These are phyloP conservation scores for Mucor mucedo DNA, from an alignment of 371 early-diverging fungal genomes.

Conservation along the genomic window DNA sequence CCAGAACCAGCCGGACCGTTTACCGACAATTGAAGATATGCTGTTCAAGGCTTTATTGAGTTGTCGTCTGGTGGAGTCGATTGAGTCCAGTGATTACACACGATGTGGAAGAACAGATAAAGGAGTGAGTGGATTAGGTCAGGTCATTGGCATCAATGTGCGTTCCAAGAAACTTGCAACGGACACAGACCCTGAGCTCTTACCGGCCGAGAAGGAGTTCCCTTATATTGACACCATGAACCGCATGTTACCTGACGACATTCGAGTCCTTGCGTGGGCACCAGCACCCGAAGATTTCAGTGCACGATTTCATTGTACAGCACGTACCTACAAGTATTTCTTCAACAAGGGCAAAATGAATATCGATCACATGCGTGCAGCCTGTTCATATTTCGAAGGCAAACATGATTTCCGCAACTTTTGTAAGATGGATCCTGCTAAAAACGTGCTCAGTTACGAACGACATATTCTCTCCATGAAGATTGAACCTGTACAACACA, in stretches of 20 bases:
- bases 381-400: slow-evolving; percentile 75
- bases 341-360: slow-evolving; percentile 70
- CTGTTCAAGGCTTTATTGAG: slow-evolving; percentile 79
- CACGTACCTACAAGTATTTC: slow-evolving; percentile 92
- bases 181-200: slow-evolving; percentile 24
- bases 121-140: slow-evolving; percentile 93
- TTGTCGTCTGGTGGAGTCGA: slow-evolving; percentile 72
- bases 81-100: slow-evolving; percentile 67
- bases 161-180: slow-evolving; percentile 60
- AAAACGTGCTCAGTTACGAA: slow-evolving; percentile 77
- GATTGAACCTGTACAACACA: slow-evolving; percentile 59
- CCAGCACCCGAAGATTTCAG: slow-evolving; percentile 78
- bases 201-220: slow-evolving; percentile 57
- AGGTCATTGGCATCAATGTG: slow-evolving; percentile 86
- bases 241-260: slow-evolving; percentile 83
- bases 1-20: slow-evolving; percentile 54
- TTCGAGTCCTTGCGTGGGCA: slow-evolving; percentile 93
- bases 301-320: slow-evolving; percentile 89
- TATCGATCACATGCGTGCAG: slow-evolving; percentile 79
- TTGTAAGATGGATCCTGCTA: slow-evolving; percentile 90
- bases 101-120: slow-evolving; percentile 95
- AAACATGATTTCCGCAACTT: slow-evolving; percentile 94
- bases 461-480: slow-evolving; percentile 70
- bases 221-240: slow-evolving; percentile 88
- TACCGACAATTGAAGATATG: slow-evolving; percentile 85